Evolutionary conservation across 1,139 yeast species (phyloP).

Genomic region (Candida labiduridarum): DNA sequence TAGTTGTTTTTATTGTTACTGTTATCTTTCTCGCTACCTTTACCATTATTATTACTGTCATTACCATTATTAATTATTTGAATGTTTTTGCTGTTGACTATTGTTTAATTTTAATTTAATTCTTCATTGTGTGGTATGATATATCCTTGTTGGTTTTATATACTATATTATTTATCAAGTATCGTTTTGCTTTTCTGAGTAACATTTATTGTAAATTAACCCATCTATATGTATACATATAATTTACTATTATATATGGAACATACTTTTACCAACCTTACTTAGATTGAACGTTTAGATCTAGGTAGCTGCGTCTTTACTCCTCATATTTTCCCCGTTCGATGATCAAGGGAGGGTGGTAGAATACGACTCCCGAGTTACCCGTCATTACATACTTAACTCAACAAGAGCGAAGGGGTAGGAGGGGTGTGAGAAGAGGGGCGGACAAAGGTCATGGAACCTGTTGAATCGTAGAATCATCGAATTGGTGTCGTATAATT

Average conservation of each 20-base stretch:
- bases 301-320: not conserved
- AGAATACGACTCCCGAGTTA: not conserved
- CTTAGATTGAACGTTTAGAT: not conserved
- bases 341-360: too few relatives aligned
- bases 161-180: not conserved
- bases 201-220: not conserved
- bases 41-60: too few relatives aligned
- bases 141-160: not conserved
- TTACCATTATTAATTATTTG: too few relatives aligned
- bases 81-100: too few relatives aligned
- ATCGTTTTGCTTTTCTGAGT: not conserved
- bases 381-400: not conserved
- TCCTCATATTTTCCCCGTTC: not conserved
- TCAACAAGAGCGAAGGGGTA: not conserved
- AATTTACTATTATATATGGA: not conserved
- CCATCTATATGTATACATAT: not conserved
- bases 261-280: not conserved
- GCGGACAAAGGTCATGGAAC: too few relatives aligned
- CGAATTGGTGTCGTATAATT: too few relatives aligned
- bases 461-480: too few relatives aligned
- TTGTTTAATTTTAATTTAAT: too few relatives aligned
- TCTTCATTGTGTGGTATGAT: too few relatives aligned
- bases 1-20: too few relatives aligned
- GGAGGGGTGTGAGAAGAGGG: too few relatives aligned
- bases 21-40: too few relatives aligned